Percentiles rank a stretch among this genome's conserved stretches.
Conservation (phyloP, 805 yeast genomes). For the Candida gorgasii region DNA sequence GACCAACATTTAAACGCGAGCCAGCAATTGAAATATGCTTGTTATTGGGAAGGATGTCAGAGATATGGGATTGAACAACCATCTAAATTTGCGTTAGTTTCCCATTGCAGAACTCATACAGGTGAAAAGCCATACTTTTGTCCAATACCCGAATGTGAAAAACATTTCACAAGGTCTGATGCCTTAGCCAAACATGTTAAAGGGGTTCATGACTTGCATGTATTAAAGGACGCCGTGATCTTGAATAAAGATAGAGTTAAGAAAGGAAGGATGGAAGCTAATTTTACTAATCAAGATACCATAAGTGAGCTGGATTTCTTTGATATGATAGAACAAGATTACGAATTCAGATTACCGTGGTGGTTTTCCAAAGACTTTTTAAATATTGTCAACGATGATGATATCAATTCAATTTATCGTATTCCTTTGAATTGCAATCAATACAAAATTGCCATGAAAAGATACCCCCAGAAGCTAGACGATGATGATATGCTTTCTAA, state of each 20-base stretch:
- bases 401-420: slow-evolving; percentile 20
- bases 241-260: slow-evolving; percentile 30
- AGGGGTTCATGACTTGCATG: slow-evolving; percentile 57
- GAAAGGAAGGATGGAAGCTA: slow-evolving; percentile 28
- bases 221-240: slow-evolving; percentile 33
- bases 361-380: slow-evolving; percentile 38
- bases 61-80: slow-evolving; percentile 53
- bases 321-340: slow-evolving; percentile 32
- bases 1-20: slow-evolving; percentile 25
- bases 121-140: slow-evolving; percentile 69
- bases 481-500: neutral
- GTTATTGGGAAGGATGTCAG: slow-evolving; percentile 65
- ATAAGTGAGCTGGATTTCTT: slow-evolving; percentile 30
- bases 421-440: slow-evolving; percentile 36
- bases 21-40: slow-evolving; percentile 38
- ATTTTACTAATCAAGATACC: slow-evolving; percentile 23
- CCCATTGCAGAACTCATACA: slow-evolving; percentile 67
- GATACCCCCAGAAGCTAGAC: slow-evolving; percentile 22
- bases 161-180: slow-evolving; percentile 58
- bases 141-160: slow-evolving; percentile 64
- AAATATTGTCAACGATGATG: slow-evolving; percentile 22
- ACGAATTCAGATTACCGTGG: slow-evolving; percentile 41
- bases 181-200: slow-evolving; percentile 66
- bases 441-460: slow-evolving; percentile 30
- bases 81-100: slow-evolving; percentile 55